Base-by-base conservation (phyloP, 2,329 filamentous ascomycete species). In the Fusarium sp. region DNA sequence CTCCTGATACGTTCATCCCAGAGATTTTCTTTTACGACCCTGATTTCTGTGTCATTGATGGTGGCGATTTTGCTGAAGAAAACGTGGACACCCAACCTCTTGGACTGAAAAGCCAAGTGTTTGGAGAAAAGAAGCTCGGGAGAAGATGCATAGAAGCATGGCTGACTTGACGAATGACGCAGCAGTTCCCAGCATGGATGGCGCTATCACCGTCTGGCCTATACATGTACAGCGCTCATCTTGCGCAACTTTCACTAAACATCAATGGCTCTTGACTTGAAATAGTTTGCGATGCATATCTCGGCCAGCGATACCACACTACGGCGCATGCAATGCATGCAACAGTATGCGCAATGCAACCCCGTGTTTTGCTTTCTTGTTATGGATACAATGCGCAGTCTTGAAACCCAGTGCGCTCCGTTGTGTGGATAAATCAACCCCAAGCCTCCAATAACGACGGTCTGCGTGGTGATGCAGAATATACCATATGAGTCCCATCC, bases 81-180 rank as follows among this genome's bases (percentile, higher is more conserved):
- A 67, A 67, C 57, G 63, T 72, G 57, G 70, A 10, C 23, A 57
- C 52, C 41, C 70, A 73, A 46, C 66, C 66, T 52, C 25, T 41
- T 73, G 37, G 38, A 38, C 23, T 65, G 31, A 55, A 49, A 45
- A 39, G 55, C 49, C 61, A 52, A 59, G 42, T 51, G 19, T 35
- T 35, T 39, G 55, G 66, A 55, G 48, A 58, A 70, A 62, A 59
- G 72, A 72, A 75, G 60, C 27, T 55, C 29, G 42, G 48, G 55
- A 66, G 61, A 74, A 65, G 41, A 61, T 42, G 45, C 56, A 62
- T 60, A 56, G 66, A 73, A 72, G 61, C 60, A 65, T 44, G 49
- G 48, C 59, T 62, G 35, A 58, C 48, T 70, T 52, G 51, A 63
- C 55, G 46, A 54, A 74, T 75, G 75, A 65, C 63, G 70, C 61